These are phyloP conservation scores for Sporothrix luriei DNA, from an alignment of 2,329 filamentous ascomycete species.

Conservation along the genomic window DNA sequence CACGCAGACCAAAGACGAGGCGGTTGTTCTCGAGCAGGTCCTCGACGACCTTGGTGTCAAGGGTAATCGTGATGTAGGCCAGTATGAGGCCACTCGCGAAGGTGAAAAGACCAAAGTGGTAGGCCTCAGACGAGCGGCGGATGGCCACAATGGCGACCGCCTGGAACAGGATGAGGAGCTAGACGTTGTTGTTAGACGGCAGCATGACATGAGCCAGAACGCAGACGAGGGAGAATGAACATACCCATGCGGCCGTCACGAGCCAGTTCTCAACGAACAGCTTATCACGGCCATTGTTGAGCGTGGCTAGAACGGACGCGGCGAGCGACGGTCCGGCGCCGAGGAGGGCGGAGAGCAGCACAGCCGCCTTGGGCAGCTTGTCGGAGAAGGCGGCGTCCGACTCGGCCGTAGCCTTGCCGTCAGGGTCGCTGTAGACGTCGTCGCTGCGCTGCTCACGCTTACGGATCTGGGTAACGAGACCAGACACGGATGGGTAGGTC, in stretches of 20 bases:
- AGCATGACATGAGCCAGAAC: background rate
- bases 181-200: background rate
- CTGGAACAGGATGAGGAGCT: conserved; percentile 59
- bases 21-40: conserved; percentile 42
- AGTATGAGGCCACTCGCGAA: conserved; percentile 53
- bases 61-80: conserved; percentile 49
- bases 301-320: conserved; percentile 56
- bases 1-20: conserved; percentile 50
- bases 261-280: conserved; percentile 62
- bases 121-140: conserved; percentile 55
- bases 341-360: conserved; percentile 56
- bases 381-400: conserved; percentile 65
- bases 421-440: conserved; percentile 63
- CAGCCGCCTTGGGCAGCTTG: conserved; percentile 56
- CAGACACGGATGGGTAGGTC: conserved; percentile 41
- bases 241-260: conserved; percentile 63
- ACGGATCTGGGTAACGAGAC: conserved; percentile 39
- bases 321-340: conserved; percentile 61
- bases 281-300: conserved; percentile 43
- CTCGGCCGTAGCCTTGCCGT: conserved; percentile 68
- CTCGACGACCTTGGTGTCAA: conserved; percentile 49
- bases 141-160: conserved; percentile 53
- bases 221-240: conserved; percentile 39
- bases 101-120: conserved; percentile 57
- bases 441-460: conserved; percentile 44